Evolutionary conservation across 73 alveolate species (phyloP).

Genomic region (Durusdinium trenchii): DNA sequence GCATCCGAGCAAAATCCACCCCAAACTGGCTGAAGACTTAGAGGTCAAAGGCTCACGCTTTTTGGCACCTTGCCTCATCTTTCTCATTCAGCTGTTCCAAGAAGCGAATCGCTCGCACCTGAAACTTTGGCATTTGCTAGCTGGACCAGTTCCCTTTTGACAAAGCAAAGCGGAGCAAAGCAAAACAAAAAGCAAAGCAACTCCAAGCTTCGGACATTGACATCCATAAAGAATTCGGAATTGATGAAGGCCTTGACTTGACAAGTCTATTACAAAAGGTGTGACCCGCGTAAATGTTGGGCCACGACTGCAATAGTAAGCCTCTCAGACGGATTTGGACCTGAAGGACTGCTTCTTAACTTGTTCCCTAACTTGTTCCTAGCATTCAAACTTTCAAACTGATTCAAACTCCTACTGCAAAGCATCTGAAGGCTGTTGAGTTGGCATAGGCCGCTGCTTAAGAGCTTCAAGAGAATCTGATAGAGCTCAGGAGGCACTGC

Average conservation of each 20-base stretch:
- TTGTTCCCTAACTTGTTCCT: too few relatives aligned
- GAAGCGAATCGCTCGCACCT: constrained; percentile 93
- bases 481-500: constrained; percentile 92
- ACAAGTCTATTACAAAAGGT: not conserved
- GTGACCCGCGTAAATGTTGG: not conserved
- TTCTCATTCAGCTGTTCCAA: constrained; percentile 92
- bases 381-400: too few relatives aligned
- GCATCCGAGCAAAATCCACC: not conserved
- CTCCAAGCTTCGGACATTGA: constrained; percentile 39
- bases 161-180: not conserved
- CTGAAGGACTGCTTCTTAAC: not conserved
- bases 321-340: constrained; percentile 80
- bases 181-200: not conserved
- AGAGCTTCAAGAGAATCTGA: constrained; percentile 76
- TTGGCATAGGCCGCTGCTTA: constrained; percentile 14
- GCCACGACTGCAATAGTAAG: constrained; percentile 64
- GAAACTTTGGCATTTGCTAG: not conserved
- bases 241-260: constrained; percentile 75
- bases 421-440: too few relatives aligned
- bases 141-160: not conserved
- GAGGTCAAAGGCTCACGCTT: not conserved
- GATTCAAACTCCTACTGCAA: too few relatives aligned
- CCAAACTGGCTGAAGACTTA: not conserved
- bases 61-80: constrained; percentile 19
- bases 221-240: constrained; percentile 94